Percentiles rank a stretch among this genome's conserved stretches.
phyloP scores from a whole-genome alignment of 306 rosid genomes.

The Cucumis cinereus region DNA sequence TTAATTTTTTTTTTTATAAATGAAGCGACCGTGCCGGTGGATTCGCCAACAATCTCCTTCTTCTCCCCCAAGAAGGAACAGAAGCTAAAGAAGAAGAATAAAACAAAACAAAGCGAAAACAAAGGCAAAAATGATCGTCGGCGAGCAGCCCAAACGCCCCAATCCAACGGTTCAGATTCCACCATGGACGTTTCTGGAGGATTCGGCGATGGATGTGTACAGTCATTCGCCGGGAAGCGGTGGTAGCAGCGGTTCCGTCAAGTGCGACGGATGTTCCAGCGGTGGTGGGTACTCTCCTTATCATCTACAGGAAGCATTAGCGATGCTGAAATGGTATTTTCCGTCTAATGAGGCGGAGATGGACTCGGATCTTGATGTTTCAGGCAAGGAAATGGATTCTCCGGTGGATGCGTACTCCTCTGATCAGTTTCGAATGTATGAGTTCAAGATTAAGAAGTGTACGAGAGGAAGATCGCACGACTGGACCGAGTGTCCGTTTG shows the following conservation, averaged over 20 bases:
- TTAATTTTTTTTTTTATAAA: neutral
- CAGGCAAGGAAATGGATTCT: conserved; percentile 39
- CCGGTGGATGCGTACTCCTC: conserved; percentile 75
- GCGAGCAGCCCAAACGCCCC: conserved; percentile 44
- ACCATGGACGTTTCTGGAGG: conserved; percentile 50
- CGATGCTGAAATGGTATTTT: conserved; percentile 55
- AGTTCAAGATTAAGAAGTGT: conserved; percentile 77
- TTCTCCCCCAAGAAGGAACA: neutral
- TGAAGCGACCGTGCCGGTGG: neutral
- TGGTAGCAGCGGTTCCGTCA: conserved; percentile 12
- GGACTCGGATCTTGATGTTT: conserved; percentile 47
- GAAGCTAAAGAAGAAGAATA: neutral
- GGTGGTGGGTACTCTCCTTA: conserved; percentile 44
- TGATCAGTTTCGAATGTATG: conserved; percentile 88
- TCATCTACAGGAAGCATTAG: conserved; percentile 40
- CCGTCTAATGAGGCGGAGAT: conserved; percentile 39
- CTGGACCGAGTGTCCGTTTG: conserved; percentile 99
- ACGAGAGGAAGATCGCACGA: conserved; percentile 88
- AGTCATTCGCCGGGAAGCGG: conserved; percentile 26
- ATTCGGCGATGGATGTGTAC: conserved; percentile 42
- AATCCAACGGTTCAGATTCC: conserved; percentile 69
- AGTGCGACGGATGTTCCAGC: conserved; percentile 35
- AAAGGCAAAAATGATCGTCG: conserved; percentile 46
- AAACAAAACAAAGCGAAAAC: neutral
- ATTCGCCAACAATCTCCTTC: neutral